Conservation (phyloP, 805 yeast species). For the Citeromyces matritensis region DNA sequence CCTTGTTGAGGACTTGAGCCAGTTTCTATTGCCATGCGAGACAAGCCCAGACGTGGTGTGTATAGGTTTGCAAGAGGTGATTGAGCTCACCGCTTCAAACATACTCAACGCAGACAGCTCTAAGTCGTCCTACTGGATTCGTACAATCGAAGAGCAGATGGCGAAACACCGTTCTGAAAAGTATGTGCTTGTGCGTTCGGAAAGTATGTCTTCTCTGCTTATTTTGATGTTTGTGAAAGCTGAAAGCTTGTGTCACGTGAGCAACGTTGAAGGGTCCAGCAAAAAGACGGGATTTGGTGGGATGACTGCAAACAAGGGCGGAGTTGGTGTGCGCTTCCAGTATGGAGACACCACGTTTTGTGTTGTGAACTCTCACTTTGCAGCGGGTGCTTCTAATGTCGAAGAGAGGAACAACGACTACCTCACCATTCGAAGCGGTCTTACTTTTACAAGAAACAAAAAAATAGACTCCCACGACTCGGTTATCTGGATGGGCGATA, state of each 20-base stretch:
- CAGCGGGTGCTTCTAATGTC: slow-evolving; percentile 77
- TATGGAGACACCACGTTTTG: slow-evolving; percentile 73
- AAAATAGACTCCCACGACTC: slow-evolving; percentile 73
- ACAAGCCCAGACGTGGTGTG: slow-evolving; percentile 72
- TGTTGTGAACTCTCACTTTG: slow-evolving; percentile 80
- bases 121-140: slow-evolving; percentile 69
- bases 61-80: slow-evolving; percentile 89
- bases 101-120: slow-evolving; percentile 77
- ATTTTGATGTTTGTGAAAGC: slow-evolving; percentile 48
- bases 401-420: slow-evolving; percentile 83
- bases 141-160: slow-evolving; percentile 43
- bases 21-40: slow-evolving; percentile 73
- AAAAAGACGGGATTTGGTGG: slow-evolving; percentile 96
- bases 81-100: slow-evolving; percentile 85
- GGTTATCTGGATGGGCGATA: slow-evolving; percentile 89
- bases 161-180: slow-evolving; percentile 20
- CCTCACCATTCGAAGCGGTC: slow-evolving; percentile 56
- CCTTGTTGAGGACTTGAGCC: slow-evolving; percentile 36
- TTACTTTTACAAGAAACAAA: slow-evolving; percentile 66
- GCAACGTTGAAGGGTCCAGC: slow-evolving; percentile 85
- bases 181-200: slow-evolving; percentile 57
- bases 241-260: slow-evolving; percentile 31
- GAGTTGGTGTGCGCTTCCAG: slow-evolving; percentile 80
- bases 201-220: slow-evolving; percentile 58
- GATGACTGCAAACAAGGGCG: slow-evolving; percentile 94